phyloP scores from a whole-genome alignment of 495 filamentous ascomycete genomes.

The Penicillium parvum region DNA sequence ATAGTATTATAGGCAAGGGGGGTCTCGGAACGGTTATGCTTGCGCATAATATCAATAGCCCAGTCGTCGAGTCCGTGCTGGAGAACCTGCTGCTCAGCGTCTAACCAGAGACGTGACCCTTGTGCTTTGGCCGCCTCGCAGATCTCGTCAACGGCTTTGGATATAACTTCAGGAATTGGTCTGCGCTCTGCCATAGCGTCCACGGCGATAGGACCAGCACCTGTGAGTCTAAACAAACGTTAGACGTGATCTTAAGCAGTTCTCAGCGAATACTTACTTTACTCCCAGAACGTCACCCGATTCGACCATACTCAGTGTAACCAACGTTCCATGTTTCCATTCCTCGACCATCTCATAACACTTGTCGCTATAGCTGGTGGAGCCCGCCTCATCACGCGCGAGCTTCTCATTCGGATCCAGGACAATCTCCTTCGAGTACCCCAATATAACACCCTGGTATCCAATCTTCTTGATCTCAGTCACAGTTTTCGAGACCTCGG shows the following conservation, averaged over 20 bases:
- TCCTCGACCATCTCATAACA: constrained; percentile 51
- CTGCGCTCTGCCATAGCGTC: constrained; percentile 24
- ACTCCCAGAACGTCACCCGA: constrained; percentile 73
- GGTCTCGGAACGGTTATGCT: constrained; percentile 23
- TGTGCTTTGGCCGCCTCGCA: constrained; percentile 22
- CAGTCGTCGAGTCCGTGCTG: constrained; percentile 33
- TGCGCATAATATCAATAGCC: constrained; percentile 39
- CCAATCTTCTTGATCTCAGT: constrained; percentile 59
- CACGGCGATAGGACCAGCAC: constrained; percentile 28
- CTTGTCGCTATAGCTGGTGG: constrained; percentile 12
- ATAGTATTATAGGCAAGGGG: constrained; percentile 40
- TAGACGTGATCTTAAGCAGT: neutral
- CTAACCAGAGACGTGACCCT: constrained; percentile 34
- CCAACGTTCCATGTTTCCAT: constrained; percentile 67
- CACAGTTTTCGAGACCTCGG: constrained; percentile 59
- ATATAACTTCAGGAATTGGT: constrained; percentile 22
- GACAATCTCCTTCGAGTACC: constrained; percentile 73
- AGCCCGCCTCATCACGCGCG: constrained; percentile 10
- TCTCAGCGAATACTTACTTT: constrained; percentile 47
- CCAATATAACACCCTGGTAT: constrained; percentile 74
- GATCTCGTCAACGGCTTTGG: constrained; percentile 32
- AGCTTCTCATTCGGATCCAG: constrained; percentile 46
- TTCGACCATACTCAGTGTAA: constrained; percentile 61
- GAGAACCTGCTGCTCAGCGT: constrained; percentile 36
- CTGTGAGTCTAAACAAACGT: constrained; percentile 22